Evolutionary conservation across 495 filamentous ascomycete species (phyloP).

Genomic region (Usnea hakonensis): DNA sequence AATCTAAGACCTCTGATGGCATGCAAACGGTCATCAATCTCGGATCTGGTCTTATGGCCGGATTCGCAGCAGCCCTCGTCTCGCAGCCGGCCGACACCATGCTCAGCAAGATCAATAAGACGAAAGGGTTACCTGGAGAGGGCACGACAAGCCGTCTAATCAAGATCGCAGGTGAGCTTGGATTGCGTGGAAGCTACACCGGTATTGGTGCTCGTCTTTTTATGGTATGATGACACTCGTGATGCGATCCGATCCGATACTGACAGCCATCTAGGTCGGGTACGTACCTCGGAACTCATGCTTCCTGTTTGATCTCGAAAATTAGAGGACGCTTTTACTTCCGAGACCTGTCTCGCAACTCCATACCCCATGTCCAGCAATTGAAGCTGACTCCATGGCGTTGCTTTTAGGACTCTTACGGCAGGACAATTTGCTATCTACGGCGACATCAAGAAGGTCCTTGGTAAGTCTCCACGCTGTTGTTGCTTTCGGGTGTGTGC

Average conservation of each 20-base stretch:
- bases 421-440: slow-evolving; percentile 98
- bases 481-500: not conserved
- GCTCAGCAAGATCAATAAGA: slow-evolving; percentile 99
- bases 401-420: slow-evolving; percentile 58
- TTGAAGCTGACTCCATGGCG: not conserved
- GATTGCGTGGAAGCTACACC: slow-evolving; percentile 75
- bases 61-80: slow-evolving; percentile 93
- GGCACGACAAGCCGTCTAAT: slow-evolving; percentile 82
- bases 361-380: too few relatives aligned
- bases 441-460: slow-evolving; percentile 59
- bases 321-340: not conserved
- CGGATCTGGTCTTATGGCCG: slow-evolving; percentile 88
- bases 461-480: slow-evolving; percentile 11
- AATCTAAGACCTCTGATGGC: slow-evolving; percentile 61
- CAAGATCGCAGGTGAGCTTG: slow-evolving; percentile 95
- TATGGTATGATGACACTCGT: slow-evolving; percentile 40
- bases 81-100: slow-evolving; percentile 99
- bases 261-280: too few relatives aligned
- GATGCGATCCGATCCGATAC: too few relatives aligned
- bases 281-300: too few relatives aligned
- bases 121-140: slow-evolving; percentile 90
- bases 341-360: not conserved
- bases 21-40: slow-evolving; percentile 87
- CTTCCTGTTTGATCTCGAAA: not conserved
- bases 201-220: slow-evolving; percentile 94